Conservation (phyloP, 2,329 filamentous ascomycete species). For the Leptographium flavum region DNA sequence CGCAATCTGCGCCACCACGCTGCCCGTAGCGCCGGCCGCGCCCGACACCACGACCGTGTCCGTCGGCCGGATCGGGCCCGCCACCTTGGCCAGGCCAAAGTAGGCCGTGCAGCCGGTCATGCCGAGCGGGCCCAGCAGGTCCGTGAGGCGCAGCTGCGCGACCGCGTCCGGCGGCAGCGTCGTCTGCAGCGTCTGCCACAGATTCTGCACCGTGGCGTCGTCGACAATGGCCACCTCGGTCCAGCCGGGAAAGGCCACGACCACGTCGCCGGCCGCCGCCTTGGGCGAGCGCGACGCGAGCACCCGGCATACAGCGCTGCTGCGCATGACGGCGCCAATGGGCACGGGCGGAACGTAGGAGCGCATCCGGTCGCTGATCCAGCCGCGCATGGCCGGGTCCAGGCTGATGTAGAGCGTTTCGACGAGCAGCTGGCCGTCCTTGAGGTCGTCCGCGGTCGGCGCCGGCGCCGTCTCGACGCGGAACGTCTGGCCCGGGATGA, state of each 20-base stretch:
- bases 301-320: constrained; percentile 36
- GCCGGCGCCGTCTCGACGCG: constrained; percentile 33
- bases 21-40: constrained; percentile 53
- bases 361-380: constrained; percentile 31
- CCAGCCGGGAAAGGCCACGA: constrained; percentile 38
- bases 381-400: constrained; percentile 50
- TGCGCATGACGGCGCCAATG: constrained; percentile 46
- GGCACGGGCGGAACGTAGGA: constrained; percentile 47
- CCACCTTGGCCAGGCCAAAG: constrained; percentile 50
- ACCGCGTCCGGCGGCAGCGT: constrained; percentile 4
- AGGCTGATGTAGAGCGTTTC: constrained; percentile 39
- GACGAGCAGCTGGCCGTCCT: constrained; percentile 39
- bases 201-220: constrained; percentile 14
- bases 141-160: constrained; percentile 21
- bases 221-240: constrained; percentile 38
- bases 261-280: constrained; percentile 35
- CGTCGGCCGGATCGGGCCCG: constrained; percentile 28
- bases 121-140: constrained; percentile 38
- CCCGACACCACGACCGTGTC: constrained; percentile 55
- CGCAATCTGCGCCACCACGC: constrained; percentile 51
- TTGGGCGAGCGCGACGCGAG: constrained; percentile 30
- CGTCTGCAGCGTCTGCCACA: too few species aligned
- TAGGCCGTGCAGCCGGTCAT: constrained; percentile 52
- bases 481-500: constrained; percentile 55
- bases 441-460: constrained; percentile 29